Percentiles rank a stretch among this genome's conserved stretches.
These are phyloP conservation scores for Rhodotorula sp. DNA, from an alignment of 1,284 basidiomycete species.

Conservation along the genomic window DNA sequence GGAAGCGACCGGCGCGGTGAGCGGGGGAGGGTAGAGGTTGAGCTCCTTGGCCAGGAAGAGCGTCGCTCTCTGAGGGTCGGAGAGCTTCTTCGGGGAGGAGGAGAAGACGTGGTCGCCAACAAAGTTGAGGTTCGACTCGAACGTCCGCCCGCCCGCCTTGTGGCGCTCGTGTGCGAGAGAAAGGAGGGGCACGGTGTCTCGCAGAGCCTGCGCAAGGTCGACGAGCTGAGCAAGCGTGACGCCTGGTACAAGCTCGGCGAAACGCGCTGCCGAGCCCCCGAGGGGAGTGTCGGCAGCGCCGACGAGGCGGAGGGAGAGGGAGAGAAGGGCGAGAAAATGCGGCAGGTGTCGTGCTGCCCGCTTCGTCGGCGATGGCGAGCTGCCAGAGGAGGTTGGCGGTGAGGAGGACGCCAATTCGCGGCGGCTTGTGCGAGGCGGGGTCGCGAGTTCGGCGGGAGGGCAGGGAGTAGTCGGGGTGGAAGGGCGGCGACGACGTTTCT, in stretches of 20 bases:
- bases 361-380: background rate
- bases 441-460: background rate
- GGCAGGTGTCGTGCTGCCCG: background rate
- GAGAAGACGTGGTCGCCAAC: constrained; percentile 13
- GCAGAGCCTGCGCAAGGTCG: background rate
- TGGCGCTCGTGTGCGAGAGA: background rate
- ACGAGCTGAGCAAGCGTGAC: background rate
- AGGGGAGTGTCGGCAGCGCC: background rate
- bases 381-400: too few relatives aligned
- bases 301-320: background rate
- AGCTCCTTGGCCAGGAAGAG: constrained; percentile 14
- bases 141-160: background rate
- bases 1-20: background rate
- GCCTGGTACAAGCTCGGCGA: background rate
- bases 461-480: background rate
- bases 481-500: background rate
- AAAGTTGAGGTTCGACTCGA: constrained; percentile 13
- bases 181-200: background rate
- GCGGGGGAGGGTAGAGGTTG: background rate
- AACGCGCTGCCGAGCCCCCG: background rate
- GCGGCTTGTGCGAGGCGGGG: background rate
- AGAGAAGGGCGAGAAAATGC: background rate
- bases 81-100: background rate
- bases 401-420: background rate
- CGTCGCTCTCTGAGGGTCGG: background rate